These are phyloP conservation scores for Elsinoe ampelina DNA, from an alignment of 2,329 filamentous ascomycete genomes.

Conservation along the genomic window DNA sequence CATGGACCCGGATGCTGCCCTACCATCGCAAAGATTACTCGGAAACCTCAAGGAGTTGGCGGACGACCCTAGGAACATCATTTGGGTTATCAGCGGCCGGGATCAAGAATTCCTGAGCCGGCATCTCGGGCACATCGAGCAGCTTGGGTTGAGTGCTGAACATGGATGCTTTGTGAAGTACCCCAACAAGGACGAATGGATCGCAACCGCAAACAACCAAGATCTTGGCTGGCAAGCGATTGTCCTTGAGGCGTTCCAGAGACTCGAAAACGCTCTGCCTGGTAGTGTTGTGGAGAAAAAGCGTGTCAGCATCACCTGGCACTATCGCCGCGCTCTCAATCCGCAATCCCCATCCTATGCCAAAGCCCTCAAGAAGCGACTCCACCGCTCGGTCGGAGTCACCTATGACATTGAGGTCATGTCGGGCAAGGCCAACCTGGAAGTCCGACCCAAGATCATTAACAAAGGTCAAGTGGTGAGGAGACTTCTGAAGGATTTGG, in stretches of 20 bases:
- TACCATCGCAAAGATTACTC: slow-evolving; percentile 76
- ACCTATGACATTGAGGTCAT: slow-evolving; percentile 93
- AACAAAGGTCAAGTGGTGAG: slow-evolving; percentile 97
- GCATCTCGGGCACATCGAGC: slow-evolving; percentile 82
- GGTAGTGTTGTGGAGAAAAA: slow-evolving; percentile 95
- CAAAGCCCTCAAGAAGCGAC: slow-evolving; percentile 67
- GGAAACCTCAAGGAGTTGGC: slow-evolving; percentile 70
- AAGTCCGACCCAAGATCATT: slow-evolving; percentile 92
- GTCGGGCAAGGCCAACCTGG: slow-evolving; percentile 91
- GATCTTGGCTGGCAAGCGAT: slow-evolving; percentile 91
- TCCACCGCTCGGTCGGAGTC: slow-evolving; percentile 66
- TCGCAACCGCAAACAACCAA: slow-evolving; percentile 74
- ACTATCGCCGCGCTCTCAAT: slow-evolving; percentile 85
- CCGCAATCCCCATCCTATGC: slow-evolving; percentile 75
- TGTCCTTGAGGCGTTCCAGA: slow-evolving; percentile 74
- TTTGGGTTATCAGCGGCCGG: slow-evolving; percentile 98
- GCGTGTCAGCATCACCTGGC: slow-evolving; percentile 90
- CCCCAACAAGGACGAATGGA: slow-evolving; percentile 68
- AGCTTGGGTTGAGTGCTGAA: slow-evolving; percentile 90
- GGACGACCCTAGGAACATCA: slow-evolving; percentile 68
- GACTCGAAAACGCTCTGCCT: slow-evolving; percentile 77
- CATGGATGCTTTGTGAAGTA: slow-evolving; percentile 91
- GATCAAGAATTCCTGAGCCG: slow-evolving; percentile 86
- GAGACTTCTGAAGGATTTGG: slow-evolving; percentile 68
- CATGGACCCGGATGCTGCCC: slow-evolving; percentile 76